Evolutionary conservation across 2,329 filamentous ascomycete species (phyloP).

Genomic region (Apiospora malaysiana): DNA sequence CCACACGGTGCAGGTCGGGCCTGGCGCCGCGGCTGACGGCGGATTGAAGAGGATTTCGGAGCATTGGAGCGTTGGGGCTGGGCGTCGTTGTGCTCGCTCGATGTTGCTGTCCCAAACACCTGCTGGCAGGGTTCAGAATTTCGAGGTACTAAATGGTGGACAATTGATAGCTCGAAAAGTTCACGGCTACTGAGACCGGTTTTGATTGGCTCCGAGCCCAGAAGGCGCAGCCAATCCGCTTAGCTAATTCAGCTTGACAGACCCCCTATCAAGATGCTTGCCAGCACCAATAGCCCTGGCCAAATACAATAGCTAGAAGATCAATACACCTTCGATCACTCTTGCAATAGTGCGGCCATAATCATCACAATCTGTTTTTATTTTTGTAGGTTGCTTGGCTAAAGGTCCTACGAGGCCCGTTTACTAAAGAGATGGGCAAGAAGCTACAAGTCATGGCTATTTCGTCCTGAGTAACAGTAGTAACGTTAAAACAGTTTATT

Average conservation of each 20-base stretch:
- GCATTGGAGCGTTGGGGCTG: conserved; percentile 31
- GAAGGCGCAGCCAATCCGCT: conserved; percentile 6
- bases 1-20: conserved; percentile 36
- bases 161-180: conserved; percentile 18
- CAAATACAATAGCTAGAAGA: too few species aligned
- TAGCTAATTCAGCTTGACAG: background rate
- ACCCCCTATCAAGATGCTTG: background rate
- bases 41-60: conserved; percentile 38
- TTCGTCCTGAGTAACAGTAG: background rate
- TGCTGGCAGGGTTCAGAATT: conserved; percentile 12
- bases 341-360: too few species aligned
- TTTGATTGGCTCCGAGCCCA: conserved; percentile 17
- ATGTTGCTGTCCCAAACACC: background rate
- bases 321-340: background rate
- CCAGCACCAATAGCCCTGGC: background rate
- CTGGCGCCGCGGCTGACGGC: conserved; percentile 33
- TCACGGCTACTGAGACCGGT: background rate
- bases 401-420: too few species aligned
- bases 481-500: background rate
- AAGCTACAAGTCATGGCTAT: background rate
- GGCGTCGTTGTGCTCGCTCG: background rate
- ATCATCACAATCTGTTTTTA: background rate
- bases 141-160: conserved; percentile 6
- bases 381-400: too few species aligned
- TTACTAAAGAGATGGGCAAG: too few species aligned